Conservation (phyloP, 2,329 filamentous ascomycete species). For the Aspergillus sp. region DNA sequence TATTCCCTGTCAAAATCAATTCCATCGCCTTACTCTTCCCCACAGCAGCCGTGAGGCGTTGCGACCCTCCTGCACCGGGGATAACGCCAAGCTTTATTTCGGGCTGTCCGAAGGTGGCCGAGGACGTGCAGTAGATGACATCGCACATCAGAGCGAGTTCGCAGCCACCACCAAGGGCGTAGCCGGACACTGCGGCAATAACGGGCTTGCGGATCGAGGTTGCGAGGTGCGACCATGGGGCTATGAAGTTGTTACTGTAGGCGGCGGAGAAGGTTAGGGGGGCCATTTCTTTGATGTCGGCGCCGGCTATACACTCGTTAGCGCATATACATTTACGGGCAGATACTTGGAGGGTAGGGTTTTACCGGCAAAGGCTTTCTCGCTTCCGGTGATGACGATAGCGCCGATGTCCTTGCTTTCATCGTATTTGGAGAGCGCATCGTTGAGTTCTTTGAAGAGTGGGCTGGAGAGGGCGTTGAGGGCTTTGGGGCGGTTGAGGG, state of each 20-base stretch:
- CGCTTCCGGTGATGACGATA: slow-evolving; percentile 83
- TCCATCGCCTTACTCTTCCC: slow-evolving; percentile 91
- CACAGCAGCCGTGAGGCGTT: slow-evolving; percentile 78
- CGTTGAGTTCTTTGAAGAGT: slow-evolving; percentile 85
- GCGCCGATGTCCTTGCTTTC: slow-evolving; percentile 67
- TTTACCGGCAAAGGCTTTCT: slow-evolving; percentile 76
- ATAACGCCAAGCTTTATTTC: slow-evolving; percentile 95
- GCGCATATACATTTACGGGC: neutral
- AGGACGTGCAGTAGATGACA: slow-evolving; percentile 83
- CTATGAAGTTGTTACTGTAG: slow-evolving; percentile 90
- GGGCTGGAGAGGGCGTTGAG: slow-evolving; percentile 92
- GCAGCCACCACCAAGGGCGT: slow-evolving; percentile 91
- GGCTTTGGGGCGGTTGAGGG: slow-evolving; percentile 89
- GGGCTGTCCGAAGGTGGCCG: slow-evolving; percentile 90
- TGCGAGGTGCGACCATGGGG: slow-evolving; percentile 85
- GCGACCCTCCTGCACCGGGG: slow-evolving; percentile 87
- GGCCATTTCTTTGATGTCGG: slow-evolving; percentile 99
- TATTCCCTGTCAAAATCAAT: slow-evolving; percentile 80
- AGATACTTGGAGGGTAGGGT: neutral
- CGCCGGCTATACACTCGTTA: slow-evolving; percentile 62
- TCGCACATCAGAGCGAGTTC: slow-evolving; percentile 98
- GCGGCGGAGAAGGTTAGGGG: slow-evolving; percentile 84
- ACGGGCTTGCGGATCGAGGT: slow-evolving; percentile 88
- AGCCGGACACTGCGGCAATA: slow-evolving; percentile 90
- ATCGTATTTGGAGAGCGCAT: slow-evolving; percentile 71